Percentiles rank a stretch among this genome's conserved stretches.
Evolutionary conservation across 2,329 filamentous ascomycete species (phyloP).

Genomic region (Penicillium glabrum): DNA sequence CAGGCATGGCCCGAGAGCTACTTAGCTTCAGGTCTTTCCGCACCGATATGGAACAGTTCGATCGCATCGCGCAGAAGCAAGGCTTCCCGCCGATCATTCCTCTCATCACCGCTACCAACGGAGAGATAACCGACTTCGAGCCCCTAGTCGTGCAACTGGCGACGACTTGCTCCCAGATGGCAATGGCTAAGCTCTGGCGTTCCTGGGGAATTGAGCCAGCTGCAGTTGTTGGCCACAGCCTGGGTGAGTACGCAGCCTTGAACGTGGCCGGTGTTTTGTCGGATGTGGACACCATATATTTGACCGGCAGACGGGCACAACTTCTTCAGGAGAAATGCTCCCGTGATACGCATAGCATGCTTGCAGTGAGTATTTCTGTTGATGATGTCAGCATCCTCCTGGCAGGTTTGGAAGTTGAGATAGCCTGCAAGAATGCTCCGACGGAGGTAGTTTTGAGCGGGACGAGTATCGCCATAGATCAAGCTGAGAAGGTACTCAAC

Average conservation of each 20-base stretch:
- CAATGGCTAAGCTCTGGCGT: slow-evolving; percentile 32
- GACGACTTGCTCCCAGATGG: slow-evolving; percentile 41
- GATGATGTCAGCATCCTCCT: no score
- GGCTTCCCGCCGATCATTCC: slow-evolving; percentile 37
- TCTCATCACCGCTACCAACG: slow-evolving; percentile 7
- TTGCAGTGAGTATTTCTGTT: slow-evolving; percentile 33
- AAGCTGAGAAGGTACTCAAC: no score
- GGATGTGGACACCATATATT: slow-evolving; percentile 51
- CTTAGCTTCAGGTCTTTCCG: slow-evolving; percentile 35
- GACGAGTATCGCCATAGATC: no score
- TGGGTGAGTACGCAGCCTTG: slow-evolving; percentile 43
- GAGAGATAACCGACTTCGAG: slow-evolving; percentile 16
- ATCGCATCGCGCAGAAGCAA: slow-evolving; percentile 33
- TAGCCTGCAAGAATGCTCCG: no score
- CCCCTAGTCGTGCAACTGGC: slow-evolving; percentile 37
- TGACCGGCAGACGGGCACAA: slow-evolving; percentile 68
- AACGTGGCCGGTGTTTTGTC: slow-evolving; percentile 38
- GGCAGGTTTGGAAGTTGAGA: no score
- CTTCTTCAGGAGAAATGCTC: slow-evolving; percentile 60
- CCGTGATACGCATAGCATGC: slow-evolving; percentile 65
- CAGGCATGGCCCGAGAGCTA: slow-evolving; percentile 40
- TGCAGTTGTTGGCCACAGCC: slow-evolving; percentile 29
- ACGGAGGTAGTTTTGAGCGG: no score
- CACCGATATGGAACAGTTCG: slow-evolving; percentile 29
- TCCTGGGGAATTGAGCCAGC: slow-evolving; percentile 29